Evolutionary conservation across 176 grass and related monocot genomes (phyloP).

Genomic region (Avena eriantha): DNA sequence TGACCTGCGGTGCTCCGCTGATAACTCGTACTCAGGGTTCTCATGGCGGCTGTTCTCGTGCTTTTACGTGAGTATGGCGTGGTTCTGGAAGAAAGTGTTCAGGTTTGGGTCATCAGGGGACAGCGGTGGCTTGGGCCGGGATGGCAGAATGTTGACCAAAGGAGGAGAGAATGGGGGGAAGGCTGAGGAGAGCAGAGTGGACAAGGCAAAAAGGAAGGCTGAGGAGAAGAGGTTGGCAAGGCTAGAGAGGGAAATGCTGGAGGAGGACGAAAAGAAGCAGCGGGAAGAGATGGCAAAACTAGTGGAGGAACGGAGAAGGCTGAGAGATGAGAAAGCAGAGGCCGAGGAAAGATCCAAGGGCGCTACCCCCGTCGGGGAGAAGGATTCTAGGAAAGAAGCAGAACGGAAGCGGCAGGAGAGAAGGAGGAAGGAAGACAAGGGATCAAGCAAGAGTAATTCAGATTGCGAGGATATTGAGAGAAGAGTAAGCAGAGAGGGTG

Average conservation of each 20-base stretch:
- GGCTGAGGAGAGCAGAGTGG: slow-evolving; percentile 68
- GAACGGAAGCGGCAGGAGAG: slow-evolving; percentile 69
- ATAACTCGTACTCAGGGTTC: slow-evolving; percentile 56
- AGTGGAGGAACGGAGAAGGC: slow-evolving; percentile 86
- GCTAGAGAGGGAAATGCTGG: slow-evolving; percentile 91
- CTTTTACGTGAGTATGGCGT: slow-evolving; percentile 46
- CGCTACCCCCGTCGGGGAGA: slow-evolving; percentile 70
- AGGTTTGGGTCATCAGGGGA: slow-evolving; percentile 61
- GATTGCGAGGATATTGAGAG: slow-evolving; percentile 81
- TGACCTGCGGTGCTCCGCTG: slow-evolving; percentile 49
- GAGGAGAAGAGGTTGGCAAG: slow-evolving; percentile 86
- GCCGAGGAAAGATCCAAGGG: slow-evolving; percentile 78
- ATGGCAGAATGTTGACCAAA: slow-evolving; percentile 55
- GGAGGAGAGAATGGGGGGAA: slow-evolving; percentile 67
- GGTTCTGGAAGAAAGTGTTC: slow-evolving; percentile 66
- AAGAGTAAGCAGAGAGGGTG: slow-evolving; percentile 56
- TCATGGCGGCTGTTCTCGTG: slow-evolving; percentile 48
- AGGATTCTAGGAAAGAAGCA: slow-evolving; percentile 64
- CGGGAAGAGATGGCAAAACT: slow-evolving; percentile 86
- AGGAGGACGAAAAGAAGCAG: slow-evolving; percentile 98
- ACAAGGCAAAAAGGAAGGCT: slow-evolving; percentile 85
- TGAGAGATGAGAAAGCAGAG: slow-evolving; percentile 85
- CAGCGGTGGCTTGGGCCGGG: slow-evolving; percentile 33
- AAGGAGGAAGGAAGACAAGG: slow-evolving; percentile 86
- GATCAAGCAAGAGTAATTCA: slow-evolving; percentile 90